These are phyloP conservation scores for Vachellia pachyceras DNA, from an alignment of 306 rosid genomes.

Conservation along the genomic window DNA sequence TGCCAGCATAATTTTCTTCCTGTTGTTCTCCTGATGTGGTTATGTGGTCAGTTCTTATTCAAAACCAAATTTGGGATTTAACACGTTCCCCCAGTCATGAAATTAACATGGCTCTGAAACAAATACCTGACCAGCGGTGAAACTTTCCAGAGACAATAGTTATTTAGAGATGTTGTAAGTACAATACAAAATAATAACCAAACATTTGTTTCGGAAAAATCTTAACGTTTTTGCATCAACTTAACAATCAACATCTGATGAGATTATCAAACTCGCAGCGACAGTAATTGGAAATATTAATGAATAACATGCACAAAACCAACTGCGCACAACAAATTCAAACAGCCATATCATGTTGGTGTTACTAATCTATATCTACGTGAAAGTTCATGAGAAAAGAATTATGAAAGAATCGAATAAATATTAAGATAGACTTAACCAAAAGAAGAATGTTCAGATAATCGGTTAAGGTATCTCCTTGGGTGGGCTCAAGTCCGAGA, in stretches of 20 bases:
- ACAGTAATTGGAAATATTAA: neutral
- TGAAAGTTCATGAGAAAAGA: neutral
- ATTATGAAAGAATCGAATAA: neutral
- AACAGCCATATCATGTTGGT: neutral
- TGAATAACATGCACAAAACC: neutral
- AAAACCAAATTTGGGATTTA: conserved; percentile 3
- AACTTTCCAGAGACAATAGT: conserved; percentile 14
- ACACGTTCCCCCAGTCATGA: conserved; percentile 4
- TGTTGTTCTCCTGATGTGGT: conserved; percentile 5
- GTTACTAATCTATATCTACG: neutral
- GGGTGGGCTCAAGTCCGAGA: conserved; percentile 8
- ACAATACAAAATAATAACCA: neutral
- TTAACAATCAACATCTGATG: conserved; percentile 14
- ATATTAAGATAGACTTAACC: neutral
- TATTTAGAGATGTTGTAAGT: conserved; percentile 1
- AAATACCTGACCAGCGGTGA: neutral
- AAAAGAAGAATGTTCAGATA: neutral
- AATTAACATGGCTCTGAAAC: neutral
- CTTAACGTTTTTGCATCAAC: neutral
- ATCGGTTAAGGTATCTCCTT: neutral
- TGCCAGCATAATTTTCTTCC: neutral
- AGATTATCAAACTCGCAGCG: conserved; percentile 1
- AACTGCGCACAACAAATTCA: conserved; percentile 7
- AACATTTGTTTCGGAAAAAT: neutral
- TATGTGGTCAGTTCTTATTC: neutral